phyloP scores from a whole-genome alignment of 495 filamentous ascomycete species.

The Bathelium albidoporum region DNA sequence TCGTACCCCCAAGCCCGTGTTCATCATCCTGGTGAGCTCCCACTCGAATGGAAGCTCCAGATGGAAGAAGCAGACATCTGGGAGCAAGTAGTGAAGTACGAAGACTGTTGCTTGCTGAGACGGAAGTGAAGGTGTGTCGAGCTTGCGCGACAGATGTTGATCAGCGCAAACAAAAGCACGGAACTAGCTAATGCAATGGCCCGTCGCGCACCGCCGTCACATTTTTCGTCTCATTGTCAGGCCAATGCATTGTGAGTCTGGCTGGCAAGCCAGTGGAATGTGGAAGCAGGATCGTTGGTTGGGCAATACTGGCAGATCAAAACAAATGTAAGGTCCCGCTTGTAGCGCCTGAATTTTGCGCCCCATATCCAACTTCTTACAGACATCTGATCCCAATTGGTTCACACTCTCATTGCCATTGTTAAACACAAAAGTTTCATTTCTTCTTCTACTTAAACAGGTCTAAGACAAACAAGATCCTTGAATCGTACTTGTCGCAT shows the following conservation, averaged over 20 bases:
- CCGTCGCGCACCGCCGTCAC: not conserved
- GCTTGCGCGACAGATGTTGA: not conserved
- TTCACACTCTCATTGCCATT: too few relatives aligned
- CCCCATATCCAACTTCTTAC: too few relatives aligned
- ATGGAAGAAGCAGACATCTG: not conserved
- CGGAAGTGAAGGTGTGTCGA: slow-evolving; percentile 33
- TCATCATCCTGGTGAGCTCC: slow-evolving; percentile 3
- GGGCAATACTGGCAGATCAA: too few relatives aligned
- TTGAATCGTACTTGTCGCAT: not conserved
- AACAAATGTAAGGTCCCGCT: too few relatives aligned
- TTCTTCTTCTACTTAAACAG: too few relatives aligned
- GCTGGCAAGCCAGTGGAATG: too few relatives aligned
- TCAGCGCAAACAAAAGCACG: not conserved
- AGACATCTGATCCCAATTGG: too few relatives aligned
- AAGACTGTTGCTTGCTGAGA: slow-evolving; percentile 8
- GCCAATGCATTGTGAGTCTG: too few relatives aligned
- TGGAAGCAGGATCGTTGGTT: too few relatives aligned
- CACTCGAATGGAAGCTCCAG: not conserved
- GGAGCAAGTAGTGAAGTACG: not conserved
- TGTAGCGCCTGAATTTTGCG: too few relatives aligned
- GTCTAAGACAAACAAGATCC: not conserved
- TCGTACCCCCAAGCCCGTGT: not conserved
- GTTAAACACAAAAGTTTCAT: too few relatives aligned
- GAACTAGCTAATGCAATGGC: not conserved
- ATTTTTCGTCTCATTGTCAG: not conserved